Conservation (phyloP, 192 early-diverging fungal species). For the Nowakowskiella sp. region DNA sequence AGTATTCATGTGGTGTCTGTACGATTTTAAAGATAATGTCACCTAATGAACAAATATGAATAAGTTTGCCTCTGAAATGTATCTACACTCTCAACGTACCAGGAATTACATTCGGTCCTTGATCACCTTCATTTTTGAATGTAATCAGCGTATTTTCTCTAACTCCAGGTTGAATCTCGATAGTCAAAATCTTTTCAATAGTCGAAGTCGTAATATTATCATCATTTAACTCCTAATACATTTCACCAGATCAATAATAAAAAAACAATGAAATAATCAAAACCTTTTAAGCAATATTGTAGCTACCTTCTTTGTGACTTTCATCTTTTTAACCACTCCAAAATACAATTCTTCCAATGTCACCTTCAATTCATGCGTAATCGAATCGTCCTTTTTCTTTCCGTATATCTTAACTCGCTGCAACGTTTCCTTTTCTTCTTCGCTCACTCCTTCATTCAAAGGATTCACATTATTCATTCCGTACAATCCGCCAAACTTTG, state of each 20-base stretch:
- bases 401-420: conserved; percentile 6
- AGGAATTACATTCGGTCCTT: conserved; percentile 47
- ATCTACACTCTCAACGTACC: conserved; percentile 7
- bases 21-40: conserved; percentile 45
- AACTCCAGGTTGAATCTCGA: conserved; percentile 38
- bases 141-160: conserved; percentile 42
- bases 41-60: conserved; percentile 1
- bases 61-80: too few relatives aligned
- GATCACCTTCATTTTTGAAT: conserved; percentile 47
- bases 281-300: neutral
- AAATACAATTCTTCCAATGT: conserved; percentile 50
- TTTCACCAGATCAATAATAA: neutral
- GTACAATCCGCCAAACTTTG: conserved; percentile 47
- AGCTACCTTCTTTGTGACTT: conserved; percentile 38
- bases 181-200: conserved; percentile 38
- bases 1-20: conserved; percentile 32
- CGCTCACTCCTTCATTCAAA: too few relatives aligned
- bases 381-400: conserved; percentile 31
- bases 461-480: conserved; percentile 35
- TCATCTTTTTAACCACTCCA: conserved; percentile 45
- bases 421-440: too few relatives aligned
- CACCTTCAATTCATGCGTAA: conserved; percentile 29
- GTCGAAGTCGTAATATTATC: conserved; percentile 42
- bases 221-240: conserved; percentile 36
- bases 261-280: neutral